Base-by-base conservation (phyloP, 2,329 filamentous ascomycete genomes). In the Ophiocordyceps camponoti-leonardi region DNA sequence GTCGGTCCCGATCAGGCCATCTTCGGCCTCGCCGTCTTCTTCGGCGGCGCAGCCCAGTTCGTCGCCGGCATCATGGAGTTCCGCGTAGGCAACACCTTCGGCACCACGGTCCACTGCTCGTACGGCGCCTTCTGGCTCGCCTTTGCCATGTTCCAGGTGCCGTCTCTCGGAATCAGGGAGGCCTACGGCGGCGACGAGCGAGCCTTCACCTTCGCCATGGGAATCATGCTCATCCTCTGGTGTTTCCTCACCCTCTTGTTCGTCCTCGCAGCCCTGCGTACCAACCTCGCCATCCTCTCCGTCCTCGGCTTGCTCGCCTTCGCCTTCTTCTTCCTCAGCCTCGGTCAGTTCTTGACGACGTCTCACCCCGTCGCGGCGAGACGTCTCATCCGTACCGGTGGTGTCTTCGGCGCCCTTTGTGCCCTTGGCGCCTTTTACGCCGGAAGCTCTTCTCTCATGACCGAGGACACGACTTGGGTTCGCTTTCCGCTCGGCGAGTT, bases 41-140 rank as follows among this genome's bases (percentile, higher is more conserved):
- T 82, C 58, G 79, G 79, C 58, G 79, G 79, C 47, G 64, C 81
- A 8, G 71, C 81, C n/a, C 79, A 83, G 58, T 63, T 83, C 55
- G 63, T 81, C 44, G 77, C 78, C 42, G 79, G 79, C 55, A 81
- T 83, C 23, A 64, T 68, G 59, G 59, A 68, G 51, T 68, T 67
- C 48, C 58, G 58, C 13, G 65, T 75, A 11, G 75, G 75, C n/a
- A 79, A 78, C 61, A 77, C 73, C 12, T 78, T 78, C 45, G 75
- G 73, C 65, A 73, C 72, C 28, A 78, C 74, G 7, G 71, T 76
- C 10, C 72, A 78, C 48, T 72, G 70, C 40, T 75, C 71, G 3
- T 79, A 77, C 54, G 73, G 74, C 47, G 73, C 73, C 48, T 79
- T 79, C 63, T 79, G 74, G 75, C 66, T 78, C 49, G 67, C 70